Conservation (phyloP, 2,329 filamentous ascomycete species). For the Rosellinia necatrix region DNA sequence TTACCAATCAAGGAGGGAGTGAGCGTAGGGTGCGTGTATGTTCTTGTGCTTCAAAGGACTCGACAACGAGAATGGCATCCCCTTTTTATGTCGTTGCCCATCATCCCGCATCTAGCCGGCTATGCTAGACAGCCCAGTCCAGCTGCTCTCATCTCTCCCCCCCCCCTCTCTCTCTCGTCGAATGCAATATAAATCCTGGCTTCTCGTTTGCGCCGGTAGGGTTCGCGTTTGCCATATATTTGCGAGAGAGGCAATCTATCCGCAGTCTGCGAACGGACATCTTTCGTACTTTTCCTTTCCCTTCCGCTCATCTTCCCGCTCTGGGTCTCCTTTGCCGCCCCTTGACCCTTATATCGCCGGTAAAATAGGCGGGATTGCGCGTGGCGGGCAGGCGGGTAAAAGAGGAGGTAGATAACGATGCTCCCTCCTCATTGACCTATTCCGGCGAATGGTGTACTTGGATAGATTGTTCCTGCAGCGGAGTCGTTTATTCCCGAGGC, state of each 20-base stretch:
- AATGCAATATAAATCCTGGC: neutral
- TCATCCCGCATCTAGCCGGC: too few species aligned
- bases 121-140: too few species aligned
- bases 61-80: too few species aligned
- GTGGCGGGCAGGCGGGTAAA: constrained; percentile 16
- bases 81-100: too few species aligned
- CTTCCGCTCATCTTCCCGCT: neutral
- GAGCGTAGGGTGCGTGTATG: neutral
- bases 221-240: neutral
- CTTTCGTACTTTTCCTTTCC: neutral
- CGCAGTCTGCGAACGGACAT: constrained; percentile 6
- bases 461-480: constrained; percentile 25
- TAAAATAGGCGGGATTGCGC: constrained; percentile 13
- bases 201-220: neutral
- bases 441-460: constrained; percentile 9
- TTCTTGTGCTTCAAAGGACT: neutral
- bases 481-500: constrained; percentile 16
- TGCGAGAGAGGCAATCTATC: constrained; percentile 17
- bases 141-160: too few species aligned
- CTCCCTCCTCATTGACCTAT: constrained; percentile 13
- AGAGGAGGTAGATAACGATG: neutral
- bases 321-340: too few species aligned
- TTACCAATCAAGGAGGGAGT: neutral
- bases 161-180: too few species aligned
- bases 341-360: constrained; percentile 7